Evolutionary conservation across 164 flowering plant genomes (phyloP).

Genomic region (Santalum album): DNA sequence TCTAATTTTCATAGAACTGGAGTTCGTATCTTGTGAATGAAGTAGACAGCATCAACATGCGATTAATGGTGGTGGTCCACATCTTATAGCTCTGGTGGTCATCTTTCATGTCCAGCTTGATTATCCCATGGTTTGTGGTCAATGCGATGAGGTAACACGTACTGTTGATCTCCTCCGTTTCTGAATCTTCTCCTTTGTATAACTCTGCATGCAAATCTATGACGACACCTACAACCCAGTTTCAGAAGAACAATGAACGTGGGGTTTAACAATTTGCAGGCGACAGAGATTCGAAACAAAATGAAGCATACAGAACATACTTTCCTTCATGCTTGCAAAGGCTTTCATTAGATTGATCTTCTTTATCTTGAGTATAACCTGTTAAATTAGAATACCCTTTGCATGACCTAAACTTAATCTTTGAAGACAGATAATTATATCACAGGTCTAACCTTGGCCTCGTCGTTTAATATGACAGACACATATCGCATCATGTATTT

Average conservation of each 20-base stretch:
- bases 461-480: constrained; percentile 38
- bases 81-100: constrained; percentile 47
- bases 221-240: constrained; percentile 38
- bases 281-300: background rate
- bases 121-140: constrained; percentile 51
- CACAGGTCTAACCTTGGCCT: constrained; percentile 47
- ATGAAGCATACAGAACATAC: constrained; percentile 27
- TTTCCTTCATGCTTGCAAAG: constrained; percentile 44
- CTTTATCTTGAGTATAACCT: constrained; percentile 57
- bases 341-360: constrained; percentile 41
- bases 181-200: constrained; percentile 34
- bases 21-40: constrained; percentile 48
- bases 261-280: background rate
- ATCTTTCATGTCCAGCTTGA: constrained; percentile 73
- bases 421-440: background rate
- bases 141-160: constrained; percentile 54
- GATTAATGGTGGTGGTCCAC: constrained; percentile 68
- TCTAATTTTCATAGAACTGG: constrained; percentile 31
- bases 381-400: constrained; percentile 8
- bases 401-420: background rate
- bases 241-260: background rate
- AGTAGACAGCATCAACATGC: constrained; percentile 61
- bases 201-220: constrained; percentile 53
- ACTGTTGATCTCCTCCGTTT: constrained; percentile 15
- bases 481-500: constrained; percentile 44